A percentile compares a stretch with the other conserved stretches of the same genome.
phyloP scores from a whole-genome alignment of 2,329 filamentous ascomycete genomes.

The Aspergillus eucalypticola region DNA sequence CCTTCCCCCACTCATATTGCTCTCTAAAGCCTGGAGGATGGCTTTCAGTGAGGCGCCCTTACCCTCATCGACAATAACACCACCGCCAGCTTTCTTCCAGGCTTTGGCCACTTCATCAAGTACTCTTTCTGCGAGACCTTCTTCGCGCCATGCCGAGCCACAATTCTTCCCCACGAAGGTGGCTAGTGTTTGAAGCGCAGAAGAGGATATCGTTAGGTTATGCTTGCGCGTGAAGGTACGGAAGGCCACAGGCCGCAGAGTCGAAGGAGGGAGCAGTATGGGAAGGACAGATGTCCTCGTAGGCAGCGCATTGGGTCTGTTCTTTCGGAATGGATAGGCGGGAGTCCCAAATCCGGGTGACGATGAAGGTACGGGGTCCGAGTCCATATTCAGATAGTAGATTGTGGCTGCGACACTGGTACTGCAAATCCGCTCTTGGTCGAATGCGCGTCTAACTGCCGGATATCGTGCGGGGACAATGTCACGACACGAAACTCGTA shows the following conservation, averaged over 20 bases:
- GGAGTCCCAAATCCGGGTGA: conserved; percentile 90
- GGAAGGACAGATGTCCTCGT: conserved; percentile 70
- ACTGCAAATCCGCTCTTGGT: neutral
- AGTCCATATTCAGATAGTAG: conserved; percentile 22
- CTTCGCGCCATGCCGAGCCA: conserved; percentile 93
- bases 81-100: conserved; percentile 88
- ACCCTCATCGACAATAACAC: conserved; percentile 85
- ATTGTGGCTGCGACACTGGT: neutral
- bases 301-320: conserved; percentile 50
- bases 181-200: conserved; percentile 80
- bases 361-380: conserved; percentile 74
- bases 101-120: conserved; percentile 86
- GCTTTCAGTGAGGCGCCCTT: conserved; percentile 68
- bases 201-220: conserved; percentile 85
- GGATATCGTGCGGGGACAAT: too few species aligned
- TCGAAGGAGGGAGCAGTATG: conserved; percentile 83
- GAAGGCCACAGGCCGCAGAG: conserved; percentile 85
- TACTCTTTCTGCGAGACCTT: conserved; percentile 87
- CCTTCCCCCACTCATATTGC: conserved; percentile 83
- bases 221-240: conserved; percentile 97
- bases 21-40: conserved; percentile 81
- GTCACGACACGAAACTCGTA: too few species aligned
- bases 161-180: conserved; percentile 91
- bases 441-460: too few species aligned
- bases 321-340: conserved; percentile 65